These are phyloP conservation scores for Lichtheimia ramosa DNA, from an alignment of 371 early-diverging fungal genomes.

Conservation along the genomic window DNA sequence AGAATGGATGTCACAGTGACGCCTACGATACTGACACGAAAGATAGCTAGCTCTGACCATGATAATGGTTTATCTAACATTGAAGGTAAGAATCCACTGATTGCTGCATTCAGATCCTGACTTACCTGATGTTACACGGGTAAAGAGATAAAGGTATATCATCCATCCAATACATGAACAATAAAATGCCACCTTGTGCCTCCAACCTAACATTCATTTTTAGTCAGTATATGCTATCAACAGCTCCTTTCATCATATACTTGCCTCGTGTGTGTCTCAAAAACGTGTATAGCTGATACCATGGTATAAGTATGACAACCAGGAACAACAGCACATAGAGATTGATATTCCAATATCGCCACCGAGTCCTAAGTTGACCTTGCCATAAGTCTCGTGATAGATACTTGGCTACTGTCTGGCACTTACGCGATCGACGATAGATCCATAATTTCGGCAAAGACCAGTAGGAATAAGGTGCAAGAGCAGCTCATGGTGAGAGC, in stretches of 20 bases:
- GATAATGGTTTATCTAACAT: neutral
- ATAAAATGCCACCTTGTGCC: conserved; percentile 17
- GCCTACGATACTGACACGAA: conserved; percentile 84
- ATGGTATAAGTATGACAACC: conserved; percentile 74
- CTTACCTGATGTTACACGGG: conserved; percentile 24
- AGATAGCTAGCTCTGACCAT: conserved; percentile 71
- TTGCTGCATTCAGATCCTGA: neutral
- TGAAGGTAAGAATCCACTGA: neutral
- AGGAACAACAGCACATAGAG: conserved; percentile 64
- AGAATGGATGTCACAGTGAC: conserved; percentile 90
- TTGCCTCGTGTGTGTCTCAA: conserved; percentile 44
- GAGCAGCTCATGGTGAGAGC: conserved; percentile 76
- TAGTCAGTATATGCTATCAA: conserved; percentile 20
- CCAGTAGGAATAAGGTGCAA: conserved; percentile 78
- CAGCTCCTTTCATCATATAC: neutral
- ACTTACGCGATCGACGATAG: conserved; percentile 67
- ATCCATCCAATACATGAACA: conserved; percentile 53
- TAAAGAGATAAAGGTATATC: conserved; percentile 71
- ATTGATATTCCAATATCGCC: conserved; percentile 77
- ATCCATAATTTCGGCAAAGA: conserved; percentile 80
- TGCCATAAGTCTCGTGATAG: neutral
- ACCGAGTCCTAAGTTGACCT: conserved; percentile 53
- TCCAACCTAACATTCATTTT: conserved; percentile 38
- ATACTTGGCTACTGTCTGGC: neutral
- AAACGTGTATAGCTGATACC: conserved; percentile 71